Conservation (phyloP, 2,329 filamentous ascomycete species). For the Colletotrichum truncatum region DNA sequence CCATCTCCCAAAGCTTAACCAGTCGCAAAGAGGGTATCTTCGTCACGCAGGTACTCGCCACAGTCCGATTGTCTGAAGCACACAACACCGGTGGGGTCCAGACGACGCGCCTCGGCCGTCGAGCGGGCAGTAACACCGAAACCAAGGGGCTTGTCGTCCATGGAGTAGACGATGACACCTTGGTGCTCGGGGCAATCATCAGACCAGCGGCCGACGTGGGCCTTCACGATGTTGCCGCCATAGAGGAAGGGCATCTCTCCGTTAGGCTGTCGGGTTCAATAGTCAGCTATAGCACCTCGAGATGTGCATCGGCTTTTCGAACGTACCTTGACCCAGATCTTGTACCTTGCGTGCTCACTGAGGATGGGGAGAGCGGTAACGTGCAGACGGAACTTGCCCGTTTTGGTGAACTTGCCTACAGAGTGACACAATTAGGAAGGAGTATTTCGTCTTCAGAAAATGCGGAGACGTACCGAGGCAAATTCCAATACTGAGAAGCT, state of each 20-base stretch:
- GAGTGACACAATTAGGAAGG: background rate
- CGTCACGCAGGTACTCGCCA: slow-evolving; percentile 92
- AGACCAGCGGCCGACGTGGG: slow-evolving; percentile 79
- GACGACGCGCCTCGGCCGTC: slow-evolving; percentile 81
- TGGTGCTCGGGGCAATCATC: slow-evolving; percentile 95
- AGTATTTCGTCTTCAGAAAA: background rate
- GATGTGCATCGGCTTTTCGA: too few species aligned
- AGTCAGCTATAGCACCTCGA: background rate
- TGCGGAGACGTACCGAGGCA: slow-evolving; percentile 68
- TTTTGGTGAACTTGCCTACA: slow-evolving; percentile 92
- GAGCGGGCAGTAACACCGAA: slow-evolving; percentile 93
- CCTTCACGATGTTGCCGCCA: slow-evolving; percentile 83
- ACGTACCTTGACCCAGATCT: slow-evolving; percentile 85
- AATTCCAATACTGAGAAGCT: slow-evolving; percentile 86
- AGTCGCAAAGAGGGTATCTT: slow-evolving; percentile 71
- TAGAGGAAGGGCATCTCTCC: slow-evolving; percentile 98
- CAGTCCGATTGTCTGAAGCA: slow-evolving; percentile 93
- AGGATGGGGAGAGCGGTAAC: slow-evolving; percentile 90
- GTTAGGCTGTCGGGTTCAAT: slow-evolving; percentile 64
- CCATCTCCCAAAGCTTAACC: slow-evolving; percentile 44
- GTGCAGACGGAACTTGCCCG: slow-evolving; percentile 93
- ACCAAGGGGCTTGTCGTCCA: slow-evolving; percentile 93
- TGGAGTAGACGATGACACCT: slow-evolving; percentile 88
- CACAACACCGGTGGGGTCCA: slow-evolving; percentile 91
- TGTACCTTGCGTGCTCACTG: slow-evolving; percentile 90